Conservation (phyloP, 805 yeast species). For the Candida ovalis region DNA sequence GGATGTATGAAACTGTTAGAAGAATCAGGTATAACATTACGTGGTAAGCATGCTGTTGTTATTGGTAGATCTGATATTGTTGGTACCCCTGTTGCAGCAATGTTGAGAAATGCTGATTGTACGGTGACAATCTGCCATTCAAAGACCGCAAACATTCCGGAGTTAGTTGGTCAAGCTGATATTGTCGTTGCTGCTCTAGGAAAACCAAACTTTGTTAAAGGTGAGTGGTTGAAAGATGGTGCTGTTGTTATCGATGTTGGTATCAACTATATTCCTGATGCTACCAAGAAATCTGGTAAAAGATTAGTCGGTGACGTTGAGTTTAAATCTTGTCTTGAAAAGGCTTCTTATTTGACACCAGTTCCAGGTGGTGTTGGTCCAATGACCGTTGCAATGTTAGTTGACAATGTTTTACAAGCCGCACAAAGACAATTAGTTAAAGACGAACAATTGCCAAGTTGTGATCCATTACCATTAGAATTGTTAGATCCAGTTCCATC, state of each 20-base stretch:
- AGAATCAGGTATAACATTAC: constrained; percentile 49
- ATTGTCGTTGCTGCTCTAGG: constrained; percentile 80
- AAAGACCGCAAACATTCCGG: constrained; percentile 47
- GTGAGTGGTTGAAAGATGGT: constrained; percentile 68
- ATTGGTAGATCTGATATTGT: constrained; percentile 85
- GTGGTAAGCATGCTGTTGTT: constrained; percentile 76
- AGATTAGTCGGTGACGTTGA: constrained; percentile 79
- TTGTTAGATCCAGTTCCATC: constrained; percentile 71
- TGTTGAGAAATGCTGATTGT: constrained; percentile 67
- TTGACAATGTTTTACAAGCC: constrained; percentile 66
- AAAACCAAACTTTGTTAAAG: constrained; percentile 62
- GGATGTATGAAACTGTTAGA: constrained; percentile 67
- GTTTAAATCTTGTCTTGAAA: constrained; percentile 48
- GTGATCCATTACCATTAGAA: constrained; percentile 54
- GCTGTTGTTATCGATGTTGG: constrained; percentile 80
- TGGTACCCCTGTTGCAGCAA: constrained; percentile 73
- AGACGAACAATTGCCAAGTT: constrained; percentile 31
- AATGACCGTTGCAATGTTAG: constrained; percentile 83
- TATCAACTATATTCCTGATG: constrained; percentile 68
- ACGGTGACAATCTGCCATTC: constrained; percentile 77
- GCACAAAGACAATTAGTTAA: constrained; percentile 44
- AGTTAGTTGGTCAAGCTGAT: constrained; percentile 57
- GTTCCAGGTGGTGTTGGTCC: constrained; percentile 94
- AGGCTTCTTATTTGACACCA: constrained; percentile 70
- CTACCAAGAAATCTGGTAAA: constrained; percentile 62